Evolutionary conservation across 2,329 filamentous ascomycete genomes (phyloP).

Genomic region (Neonectria neomacrospora): DNA sequence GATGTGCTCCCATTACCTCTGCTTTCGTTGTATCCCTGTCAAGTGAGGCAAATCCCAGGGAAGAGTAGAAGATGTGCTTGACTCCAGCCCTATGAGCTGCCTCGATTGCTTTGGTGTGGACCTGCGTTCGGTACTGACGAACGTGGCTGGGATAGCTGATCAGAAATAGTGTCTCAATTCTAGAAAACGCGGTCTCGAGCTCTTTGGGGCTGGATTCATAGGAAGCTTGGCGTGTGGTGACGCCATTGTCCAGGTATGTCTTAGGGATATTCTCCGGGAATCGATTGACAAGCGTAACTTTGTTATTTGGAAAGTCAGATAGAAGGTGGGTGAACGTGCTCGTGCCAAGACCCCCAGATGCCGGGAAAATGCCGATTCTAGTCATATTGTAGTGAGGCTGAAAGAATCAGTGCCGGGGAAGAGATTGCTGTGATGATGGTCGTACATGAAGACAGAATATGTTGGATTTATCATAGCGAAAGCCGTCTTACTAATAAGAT

Average conservation of each 20-base stretch:
- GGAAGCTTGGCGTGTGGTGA: neutral
- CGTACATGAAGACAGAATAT: neutral
- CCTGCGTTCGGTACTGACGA: constrained; percentile 25
- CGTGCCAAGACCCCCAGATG: constrained; percentile 33
- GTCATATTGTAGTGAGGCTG: neutral
- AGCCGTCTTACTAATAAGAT: too few relatives aligned
- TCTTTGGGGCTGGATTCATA: neutral
- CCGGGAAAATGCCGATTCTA: constrained; percentile 34
- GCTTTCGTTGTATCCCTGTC: constrained; percentile 2
- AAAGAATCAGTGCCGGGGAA: neutral
- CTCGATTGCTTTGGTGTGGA: constrained; percentile 24
- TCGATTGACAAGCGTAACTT: constrained; percentile 32
- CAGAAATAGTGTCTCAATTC: constrained; percentile 22
- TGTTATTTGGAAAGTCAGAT: constrained; percentile 7
- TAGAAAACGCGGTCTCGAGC: constrained; percentile 9
- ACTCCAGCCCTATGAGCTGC: constrained; percentile 28
- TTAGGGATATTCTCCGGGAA: constrained; percentile 20
- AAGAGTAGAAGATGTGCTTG: constrained; percentile 34
- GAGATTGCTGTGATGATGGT: neutral
- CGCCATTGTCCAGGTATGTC: constrained; percentile 10
- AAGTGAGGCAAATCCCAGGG: constrained; percentile 18
- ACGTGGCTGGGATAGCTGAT: constrained; percentile 38
- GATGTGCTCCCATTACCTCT: constrained; percentile 33
- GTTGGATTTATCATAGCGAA: neutral
- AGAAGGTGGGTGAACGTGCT: constrained; percentile 34